Evolutionary conservation across 768 basidiomycete genomes (phyloP).

Genomic region (Dentipellis fragilis): DNA sequence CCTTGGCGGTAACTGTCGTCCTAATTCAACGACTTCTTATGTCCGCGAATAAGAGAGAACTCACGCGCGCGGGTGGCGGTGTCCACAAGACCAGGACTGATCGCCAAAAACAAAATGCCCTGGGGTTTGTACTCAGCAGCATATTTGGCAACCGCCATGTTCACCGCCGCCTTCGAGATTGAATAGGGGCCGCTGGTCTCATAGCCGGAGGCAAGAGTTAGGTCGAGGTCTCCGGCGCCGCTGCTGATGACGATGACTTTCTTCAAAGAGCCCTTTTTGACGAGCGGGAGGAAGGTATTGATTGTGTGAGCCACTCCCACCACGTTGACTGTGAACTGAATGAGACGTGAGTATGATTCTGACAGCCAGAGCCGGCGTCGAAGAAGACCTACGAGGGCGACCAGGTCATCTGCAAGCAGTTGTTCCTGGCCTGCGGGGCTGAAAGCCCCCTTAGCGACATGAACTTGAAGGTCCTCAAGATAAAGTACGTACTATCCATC

Average conservation of each 20-base stretch:
- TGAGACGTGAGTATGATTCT: not conserved
- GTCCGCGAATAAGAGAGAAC: not conserved
- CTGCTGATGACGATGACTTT: slow-evolving; percentile 26
- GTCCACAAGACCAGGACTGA: slow-evolving; percentile 29
- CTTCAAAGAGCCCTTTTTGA: slow-evolving; percentile 23
- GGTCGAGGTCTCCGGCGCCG: slow-evolving; percentile 21
- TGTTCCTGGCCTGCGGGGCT: not conserved
- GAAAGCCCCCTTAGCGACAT: not conserved
- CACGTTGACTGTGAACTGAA: slow-evolving; percentile 25
- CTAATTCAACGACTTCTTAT: not conserved
- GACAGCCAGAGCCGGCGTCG: not conserved
- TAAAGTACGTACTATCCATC: not conserved
- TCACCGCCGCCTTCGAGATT: slow-evolving; percentile 28
- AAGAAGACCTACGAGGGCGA: not conserved
- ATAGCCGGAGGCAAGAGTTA: slow-evolving; percentile 13
- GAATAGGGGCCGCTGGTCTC: slow-evolving; percentile 18
- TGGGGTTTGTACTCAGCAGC: slow-evolving; percentile 22
- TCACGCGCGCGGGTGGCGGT: slow-evolving; percentile 11
- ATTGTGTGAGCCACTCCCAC: slow-evolving; percentile 25
- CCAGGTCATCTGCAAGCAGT: not conserved
- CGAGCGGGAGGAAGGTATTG: slow-evolving; percentile 30
- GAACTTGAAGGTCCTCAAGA: not conserved
- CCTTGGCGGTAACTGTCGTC: not conserved
- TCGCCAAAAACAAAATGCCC: slow-evolving; percentile 25
- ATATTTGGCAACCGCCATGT: slow-evolving; percentile 28